Evolutionary conservation across 2,329 filamentous ascomycete species (phyloP).

Genomic region (Sphaerulina musiva): DNA sequence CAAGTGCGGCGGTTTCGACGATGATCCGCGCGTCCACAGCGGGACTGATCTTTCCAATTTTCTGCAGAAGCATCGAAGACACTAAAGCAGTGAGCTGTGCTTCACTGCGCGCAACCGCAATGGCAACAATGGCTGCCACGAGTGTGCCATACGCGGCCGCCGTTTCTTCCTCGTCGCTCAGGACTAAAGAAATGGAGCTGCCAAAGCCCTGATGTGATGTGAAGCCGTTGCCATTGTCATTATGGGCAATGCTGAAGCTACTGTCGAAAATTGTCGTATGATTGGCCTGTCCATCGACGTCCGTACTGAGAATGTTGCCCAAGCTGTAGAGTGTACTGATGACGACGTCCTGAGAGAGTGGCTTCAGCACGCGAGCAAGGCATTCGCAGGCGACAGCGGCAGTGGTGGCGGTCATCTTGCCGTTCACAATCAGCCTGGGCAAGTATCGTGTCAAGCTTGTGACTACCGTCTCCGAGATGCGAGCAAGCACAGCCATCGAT

Average conservation of each 20-base stretch:
- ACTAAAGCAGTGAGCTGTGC: slow-evolving; percentile 89
- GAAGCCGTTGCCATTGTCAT: slow-evolving; percentile 2
- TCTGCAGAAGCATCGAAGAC: slow-evolving; percentile 94
- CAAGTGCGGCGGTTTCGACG: slow-evolving; percentile 69
- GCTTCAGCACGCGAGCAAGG: slow-evolving; percentile 71
- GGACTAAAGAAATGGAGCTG: slow-evolving; percentile 71
- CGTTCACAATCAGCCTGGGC: slow-evolving; percentile 81
- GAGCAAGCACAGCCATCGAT: slow-evolving; percentile 74
- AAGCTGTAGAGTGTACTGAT: slow-evolving; percentile 94
- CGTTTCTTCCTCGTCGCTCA: slow-evolving; percentile 69
- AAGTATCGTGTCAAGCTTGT: slow-evolving; percentile 71
- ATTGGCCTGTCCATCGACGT: slow-evolving; percentile 48
- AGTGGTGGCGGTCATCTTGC: slow-evolving; percentile 61
- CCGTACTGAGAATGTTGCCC: slow-evolving; percentile 87
- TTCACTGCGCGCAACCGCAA: slow-evolving; percentile 73
- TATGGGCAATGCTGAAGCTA: slow-evolving; percentile 16
- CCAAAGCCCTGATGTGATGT: slow-evolving; percentile 40
- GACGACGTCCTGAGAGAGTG: slow-evolving; percentile 82
- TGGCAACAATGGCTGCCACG: slow-evolving; percentile 90
- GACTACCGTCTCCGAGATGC: slow-evolving; percentile 64
- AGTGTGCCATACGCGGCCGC: slow-evolving; percentile 74
- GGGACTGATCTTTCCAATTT: slow-evolving; percentile 76
- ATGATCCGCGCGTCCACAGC: slow-evolving; percentile 80
- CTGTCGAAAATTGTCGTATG: slow-evolving; percentile 47
- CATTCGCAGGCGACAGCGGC: slow-evolving; percentile 76